Evolutionary conservation across 208 protist genomes (phyloP).

Genomic region (Vickermania ingenoplastis): DNA sequence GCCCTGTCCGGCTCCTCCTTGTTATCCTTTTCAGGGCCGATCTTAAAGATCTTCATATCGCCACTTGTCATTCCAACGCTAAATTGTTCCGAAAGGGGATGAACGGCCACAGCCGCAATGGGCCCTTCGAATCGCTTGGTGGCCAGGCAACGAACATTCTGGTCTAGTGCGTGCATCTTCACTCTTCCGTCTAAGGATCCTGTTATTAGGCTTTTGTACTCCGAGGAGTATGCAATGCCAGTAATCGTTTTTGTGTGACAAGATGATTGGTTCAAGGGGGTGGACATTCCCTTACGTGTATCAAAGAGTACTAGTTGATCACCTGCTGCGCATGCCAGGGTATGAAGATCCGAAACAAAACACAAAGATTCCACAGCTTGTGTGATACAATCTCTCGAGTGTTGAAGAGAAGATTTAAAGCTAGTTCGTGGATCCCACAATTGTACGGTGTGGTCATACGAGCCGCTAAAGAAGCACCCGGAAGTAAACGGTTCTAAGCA

Average conservation of each 20-base stretch:
- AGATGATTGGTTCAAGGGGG: conserved; percentile 34
- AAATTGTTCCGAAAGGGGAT: conserved; percentile 56
- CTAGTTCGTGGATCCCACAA: conserved; percentile 73
- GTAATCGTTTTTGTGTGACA: conserved; percentile 79
- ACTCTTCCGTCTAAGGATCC: conserved; percentile 70
- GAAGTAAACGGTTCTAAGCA: conserved; percentile 43
- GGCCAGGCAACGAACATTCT: conserved; percentile 32
- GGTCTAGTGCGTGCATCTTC: conserved; percentile 62
- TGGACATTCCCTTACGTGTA: conserved; percentile 42
- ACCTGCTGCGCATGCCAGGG: conserved; percentile 35
- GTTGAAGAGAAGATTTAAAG: conserved; percentile 38
- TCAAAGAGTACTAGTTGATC: conserved; percentile 67
- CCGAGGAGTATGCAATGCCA: conserved; percentile 44
- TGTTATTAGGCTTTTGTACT: conserved; percentile 53
- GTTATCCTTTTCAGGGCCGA: conserved; percentile 16
- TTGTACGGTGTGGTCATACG: conserved; percentile 75
- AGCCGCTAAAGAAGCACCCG: conserved; percentile 70
- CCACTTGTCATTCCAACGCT: conserved; percentile 55
- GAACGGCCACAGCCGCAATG: conserved; percentile 53
- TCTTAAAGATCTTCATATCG: conserved; percentile 52
- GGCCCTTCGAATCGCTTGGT: conserved; percentile 55
- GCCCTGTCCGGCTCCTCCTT: conserved; percentile 6
- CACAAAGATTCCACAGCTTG: conserved; percentile 53
- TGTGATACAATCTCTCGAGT: conserved; percentile 13
- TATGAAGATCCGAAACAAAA: conserved; percentile 19